Base-by-base conservation (phyloP, 768 basidiomycete species). In the Ramaria rubella region DNA sequence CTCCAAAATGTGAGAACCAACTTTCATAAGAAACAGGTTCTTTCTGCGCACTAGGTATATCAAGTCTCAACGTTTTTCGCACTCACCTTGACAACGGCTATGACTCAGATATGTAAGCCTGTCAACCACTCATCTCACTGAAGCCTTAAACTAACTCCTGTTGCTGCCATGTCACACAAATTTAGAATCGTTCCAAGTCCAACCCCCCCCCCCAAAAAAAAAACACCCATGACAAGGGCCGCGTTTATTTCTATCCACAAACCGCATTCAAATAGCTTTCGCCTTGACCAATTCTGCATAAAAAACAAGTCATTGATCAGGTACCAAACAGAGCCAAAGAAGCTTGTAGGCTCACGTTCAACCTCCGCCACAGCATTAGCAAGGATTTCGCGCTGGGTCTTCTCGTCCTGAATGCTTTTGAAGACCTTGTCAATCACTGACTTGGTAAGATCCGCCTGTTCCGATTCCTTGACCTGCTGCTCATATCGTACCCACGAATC, bases 401-500 rank as follows among this genome's bases (percentile, higher is more conserved):
- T 94, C 74, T 93, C 88, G 64, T 97, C 94, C 69, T 81, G 75
- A 61, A 98, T 72, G 64, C 77, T 78, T 68, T 85, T 83, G 68
- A 90, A 78, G 61, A 97, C 95, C 70, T 90, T 92, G 58, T 84
- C 82, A 64, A 96, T 89, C 69, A 99, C 87, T 51, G 77, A 75
- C 80, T 87, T 85, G 61, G 93, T 87, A 57, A 99, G 84, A 50
- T 91, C 89, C 30, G 84, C 80, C 81, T 99, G 96, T 76, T 99
- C 93, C 67, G 81, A 87, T 78, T 99, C 94, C 79, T 96, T 93
- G 68, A 83, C 79, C 70, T 94, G 91, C 69, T 96, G 94, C 78
- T 98, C 95, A 73, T 85, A 94, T 69, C 96, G 89, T 57, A 94
- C 95, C 94, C 94, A 96, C 70, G 89, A 90, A 78, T 98, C 96